phyloP scores from a whole-genome alignment of 305 asterid species.

The Solanum aculeatissimum region DNA sequence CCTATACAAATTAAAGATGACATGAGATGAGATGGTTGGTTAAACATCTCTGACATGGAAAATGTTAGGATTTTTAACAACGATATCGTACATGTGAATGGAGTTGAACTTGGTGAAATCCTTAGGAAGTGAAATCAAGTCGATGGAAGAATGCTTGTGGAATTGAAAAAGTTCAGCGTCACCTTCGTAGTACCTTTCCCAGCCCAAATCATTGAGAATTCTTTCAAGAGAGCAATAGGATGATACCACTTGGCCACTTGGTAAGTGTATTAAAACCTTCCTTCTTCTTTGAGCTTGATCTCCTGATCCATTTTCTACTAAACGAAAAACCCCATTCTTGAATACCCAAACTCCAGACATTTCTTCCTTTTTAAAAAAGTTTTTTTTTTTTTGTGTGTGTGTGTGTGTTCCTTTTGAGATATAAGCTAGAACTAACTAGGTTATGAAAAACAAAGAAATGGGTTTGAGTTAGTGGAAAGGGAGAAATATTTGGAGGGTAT shows the following conservation, averaged over 20 bases:
- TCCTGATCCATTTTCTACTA: slow-evolving; percentile 52
- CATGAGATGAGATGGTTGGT: too few species aligned
- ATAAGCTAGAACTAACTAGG: not conserved
- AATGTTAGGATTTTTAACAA: slow-evolving; percentile 71
- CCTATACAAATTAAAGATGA: not conserved
- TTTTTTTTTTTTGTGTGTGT: too few species aligned
- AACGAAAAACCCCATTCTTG: slow-evolving; percentile 70
- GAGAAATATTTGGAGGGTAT: slow-evolving; percentile 15
- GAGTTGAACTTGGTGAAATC: slow-evolving; percentile 68
- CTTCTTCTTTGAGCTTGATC: slow-evolving; percentile 24
- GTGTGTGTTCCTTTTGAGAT: not conserved
- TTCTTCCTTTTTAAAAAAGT: not conserved
- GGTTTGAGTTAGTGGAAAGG: not conserved
- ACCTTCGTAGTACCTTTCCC: slow-evolving; percentile 78
- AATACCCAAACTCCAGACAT: slow-evolving; percentile 96
- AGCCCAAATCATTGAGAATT: slow-evolving; percentile 48
- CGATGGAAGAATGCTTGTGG: slow-evolving; percentile 72
- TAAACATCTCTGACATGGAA: slow-evolving; percentile 68
- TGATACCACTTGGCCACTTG: slow-evolving; percentile 51
- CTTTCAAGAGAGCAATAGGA: slow-evolving; percentile 52
- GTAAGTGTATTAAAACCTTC: slow-evolving; percentile 60
- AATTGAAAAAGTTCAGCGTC: slow-evolving; percentile 60
- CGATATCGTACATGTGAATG: slow-evolving; percentile 81
- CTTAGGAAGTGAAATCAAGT: slow-evolving; percentile 67
- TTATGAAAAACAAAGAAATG: not conserved